Base-by-base conservation (phyloP, 2,329 filamentous ascomycete genomes). In the Rhinocladiella similis region DNA sequence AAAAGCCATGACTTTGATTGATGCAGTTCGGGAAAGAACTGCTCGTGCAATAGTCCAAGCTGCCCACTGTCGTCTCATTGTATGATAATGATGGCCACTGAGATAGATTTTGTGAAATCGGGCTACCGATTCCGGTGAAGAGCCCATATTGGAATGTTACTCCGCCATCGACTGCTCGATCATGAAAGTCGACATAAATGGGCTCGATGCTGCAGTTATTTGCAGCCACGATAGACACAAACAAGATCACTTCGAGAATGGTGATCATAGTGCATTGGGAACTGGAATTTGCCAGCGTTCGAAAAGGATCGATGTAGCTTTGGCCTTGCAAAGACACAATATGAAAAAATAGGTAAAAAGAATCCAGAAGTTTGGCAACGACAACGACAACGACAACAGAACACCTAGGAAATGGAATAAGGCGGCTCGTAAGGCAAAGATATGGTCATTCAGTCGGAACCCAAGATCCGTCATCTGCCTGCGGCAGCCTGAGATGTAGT, bases 171-270 rank as follows among this genome's bases (percentile, higher is more conserved):
- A 77, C 74, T 13, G 66, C 70, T 49, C 75, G 67, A 56, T 70
- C 71, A 52, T 77, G 75, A 36, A 77, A 75, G 46, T 77, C 75
- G 63, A 77, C 72, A 54, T 75, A 77, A 53, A 77, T 69, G 0
- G 73, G 73, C 16, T 48, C 43, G n/a, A 47, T 54, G n/a, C 38
- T 51, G 53, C 59, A 62, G 33, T 47, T 47, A 33, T 56, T 56
- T 20, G 45, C 54, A n/a, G 46, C 53, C 10, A 55, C 42, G 14
- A 52, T 47, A 10, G 52, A 47, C 12, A 54, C 16, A 12, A 53
- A 38, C 19, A 61, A 36, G 14, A 56, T 9, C 2, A 51, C 49
- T 47, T 47, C 38, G 9, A 60, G 4, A 20, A 55, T 10, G 38
- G 45, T 22, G 13, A 57, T 52, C 59, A 62, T 61, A 19, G 25